Evolutionary conservation across 495 filamentous ascomycete species (phyloP).

Genomic region (Saxophila tyrrhenica): DNA sequence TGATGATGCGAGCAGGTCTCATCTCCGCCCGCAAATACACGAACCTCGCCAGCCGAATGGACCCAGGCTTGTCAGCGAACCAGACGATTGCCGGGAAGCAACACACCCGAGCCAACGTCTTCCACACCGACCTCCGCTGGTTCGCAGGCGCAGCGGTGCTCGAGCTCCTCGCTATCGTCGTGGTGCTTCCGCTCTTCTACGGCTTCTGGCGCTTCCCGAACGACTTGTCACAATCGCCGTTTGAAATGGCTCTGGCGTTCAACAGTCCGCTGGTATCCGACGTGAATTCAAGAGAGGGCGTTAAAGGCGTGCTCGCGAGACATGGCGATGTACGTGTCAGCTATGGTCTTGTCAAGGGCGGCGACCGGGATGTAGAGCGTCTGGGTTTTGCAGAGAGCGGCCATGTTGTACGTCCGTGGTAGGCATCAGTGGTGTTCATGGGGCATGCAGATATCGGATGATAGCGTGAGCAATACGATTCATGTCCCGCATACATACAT

Average conservation of each 20-base stretch:
- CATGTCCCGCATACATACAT: neutral
- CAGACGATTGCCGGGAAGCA: neutral
- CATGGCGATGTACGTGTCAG: neutral
- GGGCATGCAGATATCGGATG: neutral
- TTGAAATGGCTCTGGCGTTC: neutral
- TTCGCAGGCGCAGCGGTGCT: neutral
- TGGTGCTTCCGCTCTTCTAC: neutral
- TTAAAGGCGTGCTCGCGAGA: neutral
- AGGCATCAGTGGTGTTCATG: neutral
- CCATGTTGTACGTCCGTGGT: neutral
- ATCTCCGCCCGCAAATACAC: neutral
- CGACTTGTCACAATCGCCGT: neutral
- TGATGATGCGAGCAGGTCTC: too few species aligned
- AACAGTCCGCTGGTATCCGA: neutral
- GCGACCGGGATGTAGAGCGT: neutral
- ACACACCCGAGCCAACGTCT: neutral
- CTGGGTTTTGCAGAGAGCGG: neutral
- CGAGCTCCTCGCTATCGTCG: neutral
- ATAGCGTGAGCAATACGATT: too few species aligned
- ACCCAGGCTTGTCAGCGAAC: neutral
- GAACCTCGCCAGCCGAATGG: neutral
- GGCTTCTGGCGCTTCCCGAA: neutral
- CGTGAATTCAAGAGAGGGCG: neutral
- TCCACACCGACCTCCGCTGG: neutral
- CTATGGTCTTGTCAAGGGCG: neutral